phyloP scores from a whole-genome alignment of 2,329 filamentous ascomycete genomes.

The Nothomitra cinnamomea region DNA sequence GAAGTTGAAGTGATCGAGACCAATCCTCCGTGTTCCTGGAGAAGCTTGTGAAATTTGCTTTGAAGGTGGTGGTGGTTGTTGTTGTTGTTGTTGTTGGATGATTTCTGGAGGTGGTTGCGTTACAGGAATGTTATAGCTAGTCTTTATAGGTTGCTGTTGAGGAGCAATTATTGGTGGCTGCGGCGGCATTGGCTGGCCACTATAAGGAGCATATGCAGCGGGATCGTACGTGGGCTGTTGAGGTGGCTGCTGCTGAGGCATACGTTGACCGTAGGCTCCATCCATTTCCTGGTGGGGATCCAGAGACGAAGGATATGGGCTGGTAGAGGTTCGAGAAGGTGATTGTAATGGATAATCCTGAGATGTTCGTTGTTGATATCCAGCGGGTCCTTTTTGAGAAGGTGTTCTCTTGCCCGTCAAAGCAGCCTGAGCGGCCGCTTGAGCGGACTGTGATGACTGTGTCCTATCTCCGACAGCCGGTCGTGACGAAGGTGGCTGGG shows the following conservation, averaged over 20 bases:
- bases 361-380: slow-evolving; percentile 26
- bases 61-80: slow-evolving; percentile 3
- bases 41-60: background rate
- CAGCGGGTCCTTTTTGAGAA: slow-evolving; percentile 23
- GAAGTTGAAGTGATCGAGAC: slow-evolving; percentile 98
- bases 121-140: background rate
- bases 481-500: slow-evolving; percentile 26
- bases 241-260: slow-evolving; percentile 14
- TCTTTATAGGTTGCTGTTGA: slow-evolving; percentile 13
- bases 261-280: slow-evolving; percentile 10
- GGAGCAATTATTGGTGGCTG: slow-evolving; percentile 23
- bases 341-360: slow-evolving; percentile 23
- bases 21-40: slow-evolving; percentile 49
- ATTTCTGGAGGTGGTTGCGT: background rate
- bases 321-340: slow-evolving; percentile 17
- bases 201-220: slow-evolving; percentile 47
- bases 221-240: slow-evolving; percentile 52
- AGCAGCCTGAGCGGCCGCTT: slow-evolving; percentile 28
- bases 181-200: slow-evolving; percentile 15
- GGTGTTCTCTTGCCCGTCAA: slow-evolving; percentile 26
- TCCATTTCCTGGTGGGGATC: slow-evolving; percentile 8
- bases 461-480: slow-evolving; percentile 30
- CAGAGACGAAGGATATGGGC: slow-evolving; percentile 17
- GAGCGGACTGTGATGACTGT: slow-evolving; percentile 31
- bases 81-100: slow-evolving; percentile 7